These are phyloP conservation scores for Thymus quinquecostatus DNA, from an alignment of 257 asterid species.

Conservation along the genomic window DNA sequence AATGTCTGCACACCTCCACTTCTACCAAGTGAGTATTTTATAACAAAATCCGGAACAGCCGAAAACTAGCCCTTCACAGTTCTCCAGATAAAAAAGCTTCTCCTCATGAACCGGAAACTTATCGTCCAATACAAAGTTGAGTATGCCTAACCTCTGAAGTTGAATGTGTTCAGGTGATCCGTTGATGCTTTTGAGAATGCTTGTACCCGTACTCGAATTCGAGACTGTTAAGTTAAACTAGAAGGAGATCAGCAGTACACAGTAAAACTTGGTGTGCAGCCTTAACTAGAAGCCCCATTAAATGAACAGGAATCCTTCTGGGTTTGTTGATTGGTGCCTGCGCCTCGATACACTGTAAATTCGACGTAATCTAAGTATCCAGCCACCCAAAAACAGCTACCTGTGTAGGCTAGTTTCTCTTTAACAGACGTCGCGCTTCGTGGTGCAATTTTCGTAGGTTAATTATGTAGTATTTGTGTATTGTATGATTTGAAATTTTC, in stretches of 20 bases:
- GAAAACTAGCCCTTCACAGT: too few relatives aligned
- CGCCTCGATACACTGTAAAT: slow-evolving; percentile 29
- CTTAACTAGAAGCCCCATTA: not conserved
- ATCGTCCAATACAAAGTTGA: too few relatives aligned
- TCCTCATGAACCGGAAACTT: too few relatives aligned
- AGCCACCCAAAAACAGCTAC: not conserved
- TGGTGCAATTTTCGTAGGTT: not conserved
- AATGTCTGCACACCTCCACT: slow-evolving; percentile 28
- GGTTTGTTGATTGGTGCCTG: not conserved
- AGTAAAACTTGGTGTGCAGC: slow-evolving; percentile 12
- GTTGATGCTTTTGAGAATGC: slow-evolving; percentile 10
- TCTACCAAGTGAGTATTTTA: slow-evolving; percentile 46
- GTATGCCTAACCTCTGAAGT: too few relatives aligned
- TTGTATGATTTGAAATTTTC: not conserved
- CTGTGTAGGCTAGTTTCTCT: not conserved
- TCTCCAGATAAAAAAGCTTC: not conserved
- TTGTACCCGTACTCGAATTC: not conserved
- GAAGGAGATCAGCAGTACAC: not conserved
- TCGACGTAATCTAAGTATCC: not conserved
- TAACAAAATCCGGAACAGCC: not conserved
- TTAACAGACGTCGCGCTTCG: not conserved
- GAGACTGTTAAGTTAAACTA: not conserved
- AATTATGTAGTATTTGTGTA: not conserved
- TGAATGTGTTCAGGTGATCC: too few relatives aligned
- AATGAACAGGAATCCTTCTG: not conserved